Conservation (phyloP, 2,329 filamentous ascomycete genomes). For the Colletotrichum musae region DNA sequence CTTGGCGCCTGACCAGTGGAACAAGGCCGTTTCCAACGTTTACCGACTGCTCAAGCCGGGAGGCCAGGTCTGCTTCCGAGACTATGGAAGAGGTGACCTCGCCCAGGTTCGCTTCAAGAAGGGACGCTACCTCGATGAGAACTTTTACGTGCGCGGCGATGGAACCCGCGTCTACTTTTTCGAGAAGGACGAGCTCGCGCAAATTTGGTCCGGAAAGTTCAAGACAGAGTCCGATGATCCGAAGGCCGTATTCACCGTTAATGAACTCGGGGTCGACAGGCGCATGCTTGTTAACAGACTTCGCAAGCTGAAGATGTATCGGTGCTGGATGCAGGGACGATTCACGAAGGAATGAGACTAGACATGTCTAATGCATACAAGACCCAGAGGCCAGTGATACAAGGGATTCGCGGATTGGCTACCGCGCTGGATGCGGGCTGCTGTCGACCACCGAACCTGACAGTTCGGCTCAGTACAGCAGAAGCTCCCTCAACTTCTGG, state of each 20-base stretch:
- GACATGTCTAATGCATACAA: constrained; percentile 10
- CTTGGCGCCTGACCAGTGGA: constrained; percentile 87
- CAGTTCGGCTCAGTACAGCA: constrained; percentile 56
- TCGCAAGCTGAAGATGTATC: constrained; percentile 95
- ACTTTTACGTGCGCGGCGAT: constrained; percentile 96
- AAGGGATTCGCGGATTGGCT: not conserved
- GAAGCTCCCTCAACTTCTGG: constrained; percentile 54
- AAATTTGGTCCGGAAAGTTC: constrained; percentile 78
- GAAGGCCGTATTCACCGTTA: constrained; percentile 73
- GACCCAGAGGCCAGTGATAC: constrained; percentile 6
- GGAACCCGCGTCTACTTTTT: constrained; percentile 99
- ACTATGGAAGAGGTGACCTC: constrained; percentile 95
- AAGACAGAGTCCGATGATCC: constrained; percentile 47
- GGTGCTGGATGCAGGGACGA: constrained; percentile 92
- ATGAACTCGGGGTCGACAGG: constrained; percentile 87
- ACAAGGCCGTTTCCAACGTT: constrained; percentile 84
- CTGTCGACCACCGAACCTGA: not conserved
- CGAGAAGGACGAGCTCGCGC: constrained; percentile 83
- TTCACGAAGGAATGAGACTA: constrained; percentile 77
- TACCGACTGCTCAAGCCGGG: constrained; percentile 88
- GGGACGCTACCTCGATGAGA: constrained; percentile 92
- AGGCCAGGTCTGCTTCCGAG: constrained; percentile 93
- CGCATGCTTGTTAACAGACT: constrained; percentile 94
- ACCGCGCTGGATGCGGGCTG: not conserved
- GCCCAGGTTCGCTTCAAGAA: constrained; percentile 98